phyloP scores from a whole-genome alignment of 495 filamentous ascomycete species.

The Arthonia radiata region DNA sequence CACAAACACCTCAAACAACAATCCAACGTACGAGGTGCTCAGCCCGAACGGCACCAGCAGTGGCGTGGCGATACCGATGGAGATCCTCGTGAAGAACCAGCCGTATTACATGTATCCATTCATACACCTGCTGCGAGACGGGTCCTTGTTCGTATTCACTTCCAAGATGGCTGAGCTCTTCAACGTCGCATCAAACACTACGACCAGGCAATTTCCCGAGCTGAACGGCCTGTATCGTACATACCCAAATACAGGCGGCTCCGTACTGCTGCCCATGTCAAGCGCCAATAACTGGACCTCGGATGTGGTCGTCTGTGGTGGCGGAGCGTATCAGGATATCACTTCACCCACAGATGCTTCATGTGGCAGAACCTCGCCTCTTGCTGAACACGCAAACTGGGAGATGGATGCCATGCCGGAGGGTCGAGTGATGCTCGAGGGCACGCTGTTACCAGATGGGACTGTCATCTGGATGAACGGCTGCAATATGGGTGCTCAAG shows the following conservation, averaged over 20 bases:
- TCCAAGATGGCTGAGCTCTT: conserved; percentile 31
- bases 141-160: conserved; percentile 30
- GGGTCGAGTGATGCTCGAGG: conserved; percentile 36
- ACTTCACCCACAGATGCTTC: conserved; percentile 30
- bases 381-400: conserved; percentile 25
- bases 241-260: conserved; percentile 38
- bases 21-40: conserved; percentile 36
- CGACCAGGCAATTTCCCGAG: conserved; percentile 24
- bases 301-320: conserved; percentile 34
- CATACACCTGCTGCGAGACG: conserved; percentile 29
- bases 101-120: conserved; percentile 47
- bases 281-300: conserved; percentile 25
- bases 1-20: conserved; percentile 29
- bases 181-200: conserved; percentile 17
- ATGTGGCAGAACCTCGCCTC: conserved; percentile 32
- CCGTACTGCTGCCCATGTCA: conserved; percentile 29
- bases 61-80: conserved; percentile 21
- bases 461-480: conserved; percentile 36
- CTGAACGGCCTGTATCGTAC: conserved; percentile 33
- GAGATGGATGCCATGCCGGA: conserved; percentile 39
- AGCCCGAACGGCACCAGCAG: conserved; percentile 16
- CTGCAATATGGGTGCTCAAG: conserved; percentile 29
- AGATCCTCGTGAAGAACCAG: conserved; percentile 28
- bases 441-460: conserved; percentile 31
- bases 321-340: conserved; percentile 37